Base-by-base conservation (phyloP, 257 asterid genomes). In the Jacaranda mimosifolia region DNA sequence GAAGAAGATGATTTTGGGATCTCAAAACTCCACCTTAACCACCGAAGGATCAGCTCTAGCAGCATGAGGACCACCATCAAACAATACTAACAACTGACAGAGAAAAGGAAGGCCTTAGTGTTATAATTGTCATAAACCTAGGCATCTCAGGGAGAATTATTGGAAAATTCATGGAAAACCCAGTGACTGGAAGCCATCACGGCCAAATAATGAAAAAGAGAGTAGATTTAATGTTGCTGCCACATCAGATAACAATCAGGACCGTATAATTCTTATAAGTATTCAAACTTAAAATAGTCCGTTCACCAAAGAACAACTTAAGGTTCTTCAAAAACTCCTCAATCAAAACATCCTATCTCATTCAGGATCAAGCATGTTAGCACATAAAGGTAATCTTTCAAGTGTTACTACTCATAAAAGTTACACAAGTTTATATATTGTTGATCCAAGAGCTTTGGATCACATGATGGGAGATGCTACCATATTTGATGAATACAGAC, bases 81-180 rank as follows among this genome's bases (percentile, higher is more conserved):
- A 42, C 46, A 42, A 42, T 42, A 1, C 46, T 42, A 19, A 21
- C 32, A 26, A 26, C 32, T 26, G 32, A 15, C 36, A 14, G 7
- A 35, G 9, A 8, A 70, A 56, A 7, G 45, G 64, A 4, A 35
- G 38, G 12, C 45, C 21, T 11, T 70, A 32, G 77, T 58, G 65
- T 72, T 68, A 72, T 42, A 39, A 40, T 10, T 72, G 57, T 49
- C n/a, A 8, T 12, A 56, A 40, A 57, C 68, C 39, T 1, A 32
- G 68, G 1, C 68, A 56, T 39, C 5, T 0, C 3, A 5, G 12
- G n/a, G 73, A 68, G 0, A 42, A 13, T 18, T 68, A 59, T 18
- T 68, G 40, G 73, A 46, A 68, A 15, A 45, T 68, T 5, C 73
- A 68, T 43, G 19, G 18, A 0, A 68, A 68, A 19, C 73, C 39